phyloP scores from a whole-genome alignment of 305 asterid species.

The Nicotiana rustica region DNA sequence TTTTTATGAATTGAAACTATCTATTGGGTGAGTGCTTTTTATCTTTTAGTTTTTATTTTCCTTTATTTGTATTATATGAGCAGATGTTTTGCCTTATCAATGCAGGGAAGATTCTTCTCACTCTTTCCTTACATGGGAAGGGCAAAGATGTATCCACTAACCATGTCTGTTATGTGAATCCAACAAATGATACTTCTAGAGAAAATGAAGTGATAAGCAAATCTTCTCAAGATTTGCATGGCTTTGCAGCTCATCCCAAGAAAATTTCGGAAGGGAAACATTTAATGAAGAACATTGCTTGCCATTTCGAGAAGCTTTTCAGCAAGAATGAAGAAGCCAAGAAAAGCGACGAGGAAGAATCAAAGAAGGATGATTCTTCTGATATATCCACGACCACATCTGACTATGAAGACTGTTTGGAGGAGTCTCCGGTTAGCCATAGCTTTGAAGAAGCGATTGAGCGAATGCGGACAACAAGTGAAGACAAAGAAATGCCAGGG shows the following conservation, averaged over 20 bases:
- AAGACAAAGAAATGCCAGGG: conserved; percentile 58
- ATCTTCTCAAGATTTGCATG: conserved; percentile 46
- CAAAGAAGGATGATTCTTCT: conserved; percentile 53
- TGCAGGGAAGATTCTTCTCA: conserved; percentile 78
- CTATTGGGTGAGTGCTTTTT: not conserved
- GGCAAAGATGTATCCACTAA: conserved; percentile 48
- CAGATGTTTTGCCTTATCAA: conserved; percentile 34
- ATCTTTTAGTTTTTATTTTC: not conserved
- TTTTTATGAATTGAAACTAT: not conserved
- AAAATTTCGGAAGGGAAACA: conserved; percentile 64
- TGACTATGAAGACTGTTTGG: conserved; percentile 56
- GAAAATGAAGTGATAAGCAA: conserved; percentile 45
- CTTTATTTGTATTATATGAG: conserved; percentile 14
- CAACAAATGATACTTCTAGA: conserved; percentile 36
- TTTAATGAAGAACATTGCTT: conserved; percentile 64
- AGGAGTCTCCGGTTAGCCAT: conserved; percentile 45
- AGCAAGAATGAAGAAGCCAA: conserved; percentile 59
- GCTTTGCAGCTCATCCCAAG: conserved; percentile 42
- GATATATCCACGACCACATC: conserved; percentile 54
- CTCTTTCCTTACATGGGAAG: conserved; percentile 71
- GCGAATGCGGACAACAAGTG: conserved; percentile 52
- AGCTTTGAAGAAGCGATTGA: conserved; percentile 64
- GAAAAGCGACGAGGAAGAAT: conserved; percentile 50
- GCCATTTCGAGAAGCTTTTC: conserved; percentile 69
- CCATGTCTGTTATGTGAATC: conserved; percentile 42